Percentiles rank a stretch among this genome's conserved stretches.
phyloP scores from a whole-genome alignment of 1,284 basidiomycete species.

The Taiwanofungus camphoratus region DNA sequence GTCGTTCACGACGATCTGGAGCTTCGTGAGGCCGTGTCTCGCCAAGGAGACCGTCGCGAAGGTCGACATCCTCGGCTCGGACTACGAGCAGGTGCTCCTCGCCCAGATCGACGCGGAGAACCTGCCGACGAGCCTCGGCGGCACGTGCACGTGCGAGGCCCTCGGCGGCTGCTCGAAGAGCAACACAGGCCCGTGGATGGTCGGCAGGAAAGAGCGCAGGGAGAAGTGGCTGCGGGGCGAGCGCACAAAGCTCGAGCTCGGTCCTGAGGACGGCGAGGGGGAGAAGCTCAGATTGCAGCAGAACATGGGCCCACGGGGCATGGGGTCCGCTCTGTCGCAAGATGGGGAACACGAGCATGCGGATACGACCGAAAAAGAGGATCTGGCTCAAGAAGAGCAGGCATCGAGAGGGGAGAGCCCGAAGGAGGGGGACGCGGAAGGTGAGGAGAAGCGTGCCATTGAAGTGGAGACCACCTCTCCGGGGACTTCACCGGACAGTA shows the following conservation, averaged over 20 bases:
- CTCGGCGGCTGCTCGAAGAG: constrained; percentile 54
- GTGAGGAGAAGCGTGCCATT: background rate
- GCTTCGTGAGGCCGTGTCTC: constrained; percentile 61
- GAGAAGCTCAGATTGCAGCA: too few relatives aligned
- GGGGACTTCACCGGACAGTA: constrained; percentile 3
- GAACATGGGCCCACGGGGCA: too few relatives aligned
- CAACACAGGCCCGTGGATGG: constrained; percentile 65
- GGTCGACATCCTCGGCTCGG: constrained; percentile 53
- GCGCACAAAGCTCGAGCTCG: constrained; percentile 16
- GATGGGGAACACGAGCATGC: too few relatives aligned
- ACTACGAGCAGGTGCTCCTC: constrained; percentile 51
- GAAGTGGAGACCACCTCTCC: background rate
- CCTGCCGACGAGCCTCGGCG: constrained; percentile 38
- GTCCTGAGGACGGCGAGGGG: constrained; percentile 11
- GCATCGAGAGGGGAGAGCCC: constrained; percentile 1
- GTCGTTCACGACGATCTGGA: constrained; percentile 68
- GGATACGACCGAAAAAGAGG: too few relatives aligned
- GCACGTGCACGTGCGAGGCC: constrained; percentile 48
- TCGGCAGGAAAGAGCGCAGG: constrained; percentile 48
- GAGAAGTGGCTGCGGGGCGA: constrained; percentile 33
- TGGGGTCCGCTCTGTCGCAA: too few relatives aligned
- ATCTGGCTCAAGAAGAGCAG: background rate
- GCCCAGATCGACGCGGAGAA: constrained; percentile 52
- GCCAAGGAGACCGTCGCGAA: constrained; percentile 66
- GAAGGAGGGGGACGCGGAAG: background rate